Evolutionary conservation across 805 yeast species (phyloP), one percentile per base, ranked within the genome.

Genomic region (Maudiozyma saulgeensis): DNA sequence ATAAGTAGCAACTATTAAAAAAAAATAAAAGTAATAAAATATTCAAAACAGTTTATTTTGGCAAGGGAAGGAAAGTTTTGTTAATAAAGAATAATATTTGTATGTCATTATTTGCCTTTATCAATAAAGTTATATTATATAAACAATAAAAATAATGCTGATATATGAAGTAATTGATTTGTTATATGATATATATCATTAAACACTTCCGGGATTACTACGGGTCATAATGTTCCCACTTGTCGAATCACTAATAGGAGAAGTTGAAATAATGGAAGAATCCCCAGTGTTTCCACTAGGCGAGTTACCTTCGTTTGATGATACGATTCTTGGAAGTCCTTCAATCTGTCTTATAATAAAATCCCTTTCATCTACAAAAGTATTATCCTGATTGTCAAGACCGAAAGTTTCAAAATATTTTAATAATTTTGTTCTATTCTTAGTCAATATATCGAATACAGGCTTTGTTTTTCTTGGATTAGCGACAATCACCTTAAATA

Each of bases 401-500:
- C 80, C 74, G 62, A 89, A 87, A 38, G 73, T 76, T 44, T 78
- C 76, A 51, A 91, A 75, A 61, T 87, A 88, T 32, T 73, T 72
- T 38, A 90, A 65, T 53, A 91, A 75, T 60, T 85, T 87, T 40
- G 80, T 84, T 60, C 88, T 80, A 66, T 93, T 93, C 62, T 90
- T 89, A 43, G 82, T 78, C 55, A 93, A 72, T 19, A 91, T 85
- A 65, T 91, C 96, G 48, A 77, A 69, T 2, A 93, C 81, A 7
- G 83, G 80, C 63, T 83, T 88, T 2, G 88, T 75, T 64, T 90
- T 90, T 54, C 84, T 81, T 5, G 99, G 99, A 66, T 93, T 93
- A 4, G 96, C 98, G n/a, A 89, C 89, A 67, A 93, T 88, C 39
- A 90, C 85, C 68, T 91, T 93, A 71, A 93, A 91, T 38, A 91